Evolutionary conservation across 2,329 filamentous ascomycete species (phyloP), one percentile per base, ranked within the genome.

Genomic region (Arthrobotrys entomopaga): DNA sequence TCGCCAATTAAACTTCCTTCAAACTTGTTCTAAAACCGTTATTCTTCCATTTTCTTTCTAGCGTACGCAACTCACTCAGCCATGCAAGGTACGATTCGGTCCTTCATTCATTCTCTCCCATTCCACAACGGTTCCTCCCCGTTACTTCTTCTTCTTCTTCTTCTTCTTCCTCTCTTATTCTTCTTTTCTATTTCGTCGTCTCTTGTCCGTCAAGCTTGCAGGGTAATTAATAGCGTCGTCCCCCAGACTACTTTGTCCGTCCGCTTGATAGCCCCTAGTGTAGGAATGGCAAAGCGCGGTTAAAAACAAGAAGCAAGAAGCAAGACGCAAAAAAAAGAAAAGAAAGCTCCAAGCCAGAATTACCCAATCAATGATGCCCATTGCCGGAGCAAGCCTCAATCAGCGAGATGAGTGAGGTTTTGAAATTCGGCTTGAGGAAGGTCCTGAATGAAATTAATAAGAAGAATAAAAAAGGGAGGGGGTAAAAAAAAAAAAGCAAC

Each of bases 371-470:
- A 22, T 29, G 46, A 49, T 4, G 16, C 15, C 57, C 67, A 50
- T 67, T 74, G 63, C 63, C 49, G 15, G 43, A 58, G 63, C 57
- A 66, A 29, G 34, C 63, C 58, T 34, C 29, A 34, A 34, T 53
- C 57, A 74, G 57, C 63, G 70, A 74, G 70, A 74, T 74, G 70
- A 74, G 56, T 58, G 57, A 67, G 63, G 70, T 74, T 74, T 73
- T 74, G 70, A 66, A 74, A 74, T 67, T 63, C 56, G 64, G 57
- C 70, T 74, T 74, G 70, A 57, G 69, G 70, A 74, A 74, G 70
- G 70, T 74, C 70, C 70, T 74, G 70, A 74, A 52, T 49, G 70
- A 66, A 74, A 74, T 67, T 74, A 67, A 49, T 63, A 43, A 64
- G 42, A 71, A 29, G 58, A 58, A 58, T 15, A 53, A n/a, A 58